Evolutionary conservation across 2,329 filamentous ascomycete genomes (phyloP), one percentile per base, ranked within the genome.

Genomic region (Fusarium illudens): DNA sequence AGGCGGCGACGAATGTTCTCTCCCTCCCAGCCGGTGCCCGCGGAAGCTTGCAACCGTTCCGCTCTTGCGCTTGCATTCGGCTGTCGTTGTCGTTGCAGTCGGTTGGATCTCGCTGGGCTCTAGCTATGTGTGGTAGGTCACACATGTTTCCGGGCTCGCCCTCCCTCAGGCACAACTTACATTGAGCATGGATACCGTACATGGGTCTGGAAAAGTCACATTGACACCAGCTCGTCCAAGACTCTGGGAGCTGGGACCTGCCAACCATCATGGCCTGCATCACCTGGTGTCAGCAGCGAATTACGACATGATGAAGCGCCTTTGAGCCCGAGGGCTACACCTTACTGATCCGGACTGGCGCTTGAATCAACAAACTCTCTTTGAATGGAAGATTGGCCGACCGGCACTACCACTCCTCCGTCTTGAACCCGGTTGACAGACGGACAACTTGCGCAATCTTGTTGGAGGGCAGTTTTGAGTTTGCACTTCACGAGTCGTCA

Each of bases 21-120:
- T 44, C 33, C 56, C 62, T 67, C 56, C 44, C 64, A 59, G 56
- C 62, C 61, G 49, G 46, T 57, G 46, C 48, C 63, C 67, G 67
- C 71, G 71, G 71, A 72, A 72, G 53, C 62, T 60, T 60, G 49
- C 60, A 68, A 60, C 50, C 60, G 59, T 70, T 70, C 71, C 70
- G 70, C 30, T 36, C 20, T 27, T 54, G 53, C 63, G 58, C 60
- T 60, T 65, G 69, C 51, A 57, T 48, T 64, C 29, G 32, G 50
- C 44, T 48, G 49, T 46, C 62, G 55, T 60, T 68, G 64, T 61
- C 57, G 61, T 53, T 67, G 58, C 58, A 57, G 62, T 57, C 62
- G 48, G 52, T 58, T 36, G 30, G 32, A 25, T 52, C 50, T 60
- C 32, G 39, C 32, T 58, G 30, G 46, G 46, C 27, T 50, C 19